A percentile compares a stretch with the other conserved stretches of the same genome.
phyloP scores from a whole-genome alignment of 768 basidiomycete species.

The Strobilomyces echinocephalus region DNA sequence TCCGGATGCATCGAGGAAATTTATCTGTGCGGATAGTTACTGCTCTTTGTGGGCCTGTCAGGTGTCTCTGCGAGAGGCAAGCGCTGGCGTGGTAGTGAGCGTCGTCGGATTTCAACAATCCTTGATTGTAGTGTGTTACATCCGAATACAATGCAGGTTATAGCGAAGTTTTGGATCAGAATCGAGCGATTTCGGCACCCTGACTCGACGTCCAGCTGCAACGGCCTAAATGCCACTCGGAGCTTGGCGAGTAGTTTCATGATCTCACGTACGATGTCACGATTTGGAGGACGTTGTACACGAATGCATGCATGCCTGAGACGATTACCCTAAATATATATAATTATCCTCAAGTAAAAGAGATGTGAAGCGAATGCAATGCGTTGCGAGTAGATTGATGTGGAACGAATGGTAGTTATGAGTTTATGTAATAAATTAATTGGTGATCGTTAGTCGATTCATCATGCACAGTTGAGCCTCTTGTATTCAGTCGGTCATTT shows the following conservation, averaged over 20 bases:
- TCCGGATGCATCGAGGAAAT: conserved; percentile 12
- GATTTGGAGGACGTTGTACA: background rate
- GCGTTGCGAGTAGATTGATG: background rate
- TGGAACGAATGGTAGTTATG: background rate
- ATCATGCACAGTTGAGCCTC: conserved; percentile 4
- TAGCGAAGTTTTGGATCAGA: no score
- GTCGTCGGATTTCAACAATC: conserved; percentile 82
- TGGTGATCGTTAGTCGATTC: conserved; percentile 1
- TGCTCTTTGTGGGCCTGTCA: conserved; percentile 22
- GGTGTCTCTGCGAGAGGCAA: conserved; percentile 24
- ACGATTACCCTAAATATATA: background rate
- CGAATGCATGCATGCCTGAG: background rate
- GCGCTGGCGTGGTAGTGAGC: conserved; percentile 31
- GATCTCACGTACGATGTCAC: background rate
- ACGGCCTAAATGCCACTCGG: background rate
- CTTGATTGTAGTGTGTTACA: conserved; percentile 31
- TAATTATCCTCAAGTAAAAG: background rate
- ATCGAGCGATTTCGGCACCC: no score
- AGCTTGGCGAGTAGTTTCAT: background rate
- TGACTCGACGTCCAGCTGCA: no score
- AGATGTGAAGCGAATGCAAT: background rate
- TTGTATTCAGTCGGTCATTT: background rate
- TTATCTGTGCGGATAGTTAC: conserved; percentile 11
- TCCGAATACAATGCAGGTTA: conserved; percentile 5
- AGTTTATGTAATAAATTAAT: conserved; percentile 7